phyloP scores from a whole-genome alignment of 352 stramenopile genomes.

The Phytophthora tubulina region DNA sequence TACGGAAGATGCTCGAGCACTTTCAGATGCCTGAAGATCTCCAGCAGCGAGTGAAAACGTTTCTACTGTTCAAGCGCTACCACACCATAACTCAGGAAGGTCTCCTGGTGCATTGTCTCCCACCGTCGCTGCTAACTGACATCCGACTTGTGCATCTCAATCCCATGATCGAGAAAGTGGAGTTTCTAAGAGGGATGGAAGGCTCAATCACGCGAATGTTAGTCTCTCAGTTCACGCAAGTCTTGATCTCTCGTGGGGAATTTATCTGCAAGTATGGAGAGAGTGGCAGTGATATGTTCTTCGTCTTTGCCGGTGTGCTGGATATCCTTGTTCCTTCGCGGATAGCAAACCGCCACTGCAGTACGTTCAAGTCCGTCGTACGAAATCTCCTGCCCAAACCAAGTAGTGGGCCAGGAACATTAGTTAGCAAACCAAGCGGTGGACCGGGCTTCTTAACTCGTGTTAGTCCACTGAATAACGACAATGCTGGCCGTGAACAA shows the following conservation, averaged over 20 bases:
- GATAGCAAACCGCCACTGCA: constrained; percentile 22
- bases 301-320: constrained; percentile 70
- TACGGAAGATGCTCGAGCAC: constrained; percentile 66
- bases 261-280: constrained; percentile 68
- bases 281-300: constrained; percentile 75
- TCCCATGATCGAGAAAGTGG: constrained; percentile 77
- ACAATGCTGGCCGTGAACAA: neutral
- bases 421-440: neutral
- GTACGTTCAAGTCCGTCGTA: constrained; percentile 24
- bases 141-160: constrained; percentile 73
- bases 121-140: constrained; percentile 73
- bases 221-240: constrained; percentile 72
- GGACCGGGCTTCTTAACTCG: neutral
- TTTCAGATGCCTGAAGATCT: constrained; percentile 59
- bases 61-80: constrained; percentile 74
- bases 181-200: constrained; percentile 71
- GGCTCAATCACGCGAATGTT: constrained; percentile 70
- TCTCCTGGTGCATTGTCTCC: constrained; percentile 64
- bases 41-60: constrained; percentile 64
- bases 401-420: neutral
- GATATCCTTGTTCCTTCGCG: constrained; percentile 44
- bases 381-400: constrained; percentile 14
- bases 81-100: constrained; percentile 80
- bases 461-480: neutral
- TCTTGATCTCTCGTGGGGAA: constrained; percentile 63